Conservation (phyloP, 2,329 filamentous ascomycete species). For the Dryadomyces sulphureus region DNA sequence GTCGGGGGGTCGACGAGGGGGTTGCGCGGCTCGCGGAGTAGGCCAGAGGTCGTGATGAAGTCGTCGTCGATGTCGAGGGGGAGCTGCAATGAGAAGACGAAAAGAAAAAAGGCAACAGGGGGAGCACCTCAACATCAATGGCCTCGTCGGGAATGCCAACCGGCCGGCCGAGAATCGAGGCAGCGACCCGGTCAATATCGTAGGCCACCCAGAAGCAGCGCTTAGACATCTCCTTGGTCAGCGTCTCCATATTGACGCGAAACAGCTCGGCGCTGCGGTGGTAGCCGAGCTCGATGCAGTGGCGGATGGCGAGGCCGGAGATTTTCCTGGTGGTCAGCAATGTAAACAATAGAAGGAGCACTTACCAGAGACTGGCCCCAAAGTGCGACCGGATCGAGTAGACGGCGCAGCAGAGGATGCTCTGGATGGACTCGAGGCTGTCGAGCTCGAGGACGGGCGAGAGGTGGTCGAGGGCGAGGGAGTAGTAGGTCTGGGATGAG, state of each 20-base stretch:
- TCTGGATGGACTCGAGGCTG: slow-evolving; percentile 18
- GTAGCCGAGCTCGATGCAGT: slow-evolving; percentile 19
- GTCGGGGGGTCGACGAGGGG: slow-evolving; percentile 10
- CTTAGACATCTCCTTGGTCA: slow-evolving; percentile 14
- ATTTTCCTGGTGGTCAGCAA: slow-evolving; percentile 15
- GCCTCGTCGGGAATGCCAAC: slow-evolving; percentile 14
- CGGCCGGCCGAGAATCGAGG: slow-evolving; percentile 15
- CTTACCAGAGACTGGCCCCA: slow-evolving; percentile 14
- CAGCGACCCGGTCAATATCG: slow-evolving; percentile 13
- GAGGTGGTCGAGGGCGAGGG: neutral
- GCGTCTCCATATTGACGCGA: neutral
- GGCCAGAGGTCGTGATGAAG: slow-evolving; percentile 12
- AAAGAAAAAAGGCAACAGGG: no score
- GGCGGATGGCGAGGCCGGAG: slow-evolving; percentile 17
- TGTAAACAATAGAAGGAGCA: no score
- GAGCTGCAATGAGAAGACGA: slow-evolving; percentile 3
- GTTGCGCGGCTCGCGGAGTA: slow-evolving; percentile 11
- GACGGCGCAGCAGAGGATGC: slow-evolving; percentile 18
- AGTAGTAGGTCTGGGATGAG: neutral
- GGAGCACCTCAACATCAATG: slow-evolving; percentile 15
- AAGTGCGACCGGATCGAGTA: slow-evolving; percentile 17
- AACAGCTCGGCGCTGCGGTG: slow-evolving; percentile 11
- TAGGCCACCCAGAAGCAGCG: slow-evolving; percentile 17
- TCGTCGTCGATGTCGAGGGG: slow-evolving; percentile 18
- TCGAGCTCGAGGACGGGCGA: neutral